phyloP scores from a whole-genome alignment of 345 rosid genomes.

The Chamaenerion angustifolium region DNA sequence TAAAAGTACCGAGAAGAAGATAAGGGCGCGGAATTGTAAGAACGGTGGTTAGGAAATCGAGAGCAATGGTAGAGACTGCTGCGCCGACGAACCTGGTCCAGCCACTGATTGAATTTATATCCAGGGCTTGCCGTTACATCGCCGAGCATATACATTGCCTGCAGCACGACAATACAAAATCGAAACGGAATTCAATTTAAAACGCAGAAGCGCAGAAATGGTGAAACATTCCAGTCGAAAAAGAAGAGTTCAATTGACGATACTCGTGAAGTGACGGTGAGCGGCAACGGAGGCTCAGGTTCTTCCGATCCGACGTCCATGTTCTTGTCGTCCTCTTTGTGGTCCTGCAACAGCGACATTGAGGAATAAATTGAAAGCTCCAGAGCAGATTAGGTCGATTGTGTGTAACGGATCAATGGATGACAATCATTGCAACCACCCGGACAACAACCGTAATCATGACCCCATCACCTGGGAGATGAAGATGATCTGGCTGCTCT shows the following conservation, averaged over 20 bases:
- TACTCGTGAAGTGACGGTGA: constrained; percentile 90
- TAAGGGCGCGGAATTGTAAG: constrained; percentile 7
- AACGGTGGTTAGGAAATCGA: constrained; percentile 60
- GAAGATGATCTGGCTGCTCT: no score
- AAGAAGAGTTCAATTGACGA: no score
- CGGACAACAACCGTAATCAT: no score
- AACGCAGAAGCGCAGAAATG: neutral
- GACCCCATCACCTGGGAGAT: no score
- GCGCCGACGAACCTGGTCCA: constrained; percentile 89
- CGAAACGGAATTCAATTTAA: neutral
- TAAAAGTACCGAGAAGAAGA: constrained; percentile 2
- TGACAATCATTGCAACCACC: no score
- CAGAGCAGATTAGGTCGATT: no score
- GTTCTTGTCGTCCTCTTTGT: constrained; percentile 9
- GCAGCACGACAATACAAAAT: constrained; percentile 9
- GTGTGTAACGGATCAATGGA: no score
- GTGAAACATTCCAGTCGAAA: neutral
- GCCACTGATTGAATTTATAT: constrained; percentile 77
- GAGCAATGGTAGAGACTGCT: constrained; percentile 59
- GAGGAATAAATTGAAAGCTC: no score
- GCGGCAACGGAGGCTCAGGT: constrained; percentile 52
- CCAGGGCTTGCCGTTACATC: constrained; percentile 79
- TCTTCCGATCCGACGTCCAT: constrained; percentile 33
- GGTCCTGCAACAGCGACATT: constrained; percentile 1
- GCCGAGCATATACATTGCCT: constrained; percentile 96